Conservation (phyloP, 164 flowering plant species). For the Kingdonia uniflora region DNA sequence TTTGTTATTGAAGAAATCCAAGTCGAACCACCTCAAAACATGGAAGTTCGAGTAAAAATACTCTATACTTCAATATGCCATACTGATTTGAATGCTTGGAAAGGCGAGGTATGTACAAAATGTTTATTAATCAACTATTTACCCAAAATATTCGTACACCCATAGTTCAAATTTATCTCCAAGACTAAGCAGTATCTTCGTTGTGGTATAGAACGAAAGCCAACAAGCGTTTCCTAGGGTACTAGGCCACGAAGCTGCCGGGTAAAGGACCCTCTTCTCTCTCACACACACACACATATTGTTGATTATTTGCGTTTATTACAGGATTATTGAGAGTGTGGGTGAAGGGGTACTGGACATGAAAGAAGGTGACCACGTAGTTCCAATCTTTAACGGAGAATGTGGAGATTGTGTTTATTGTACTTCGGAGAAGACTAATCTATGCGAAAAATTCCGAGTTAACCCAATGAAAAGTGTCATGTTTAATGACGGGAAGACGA, state of each 20-base stretch:
- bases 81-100: constrained; percentile 61
- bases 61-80: constrained; percentile 67
- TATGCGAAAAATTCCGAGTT: constrained; percentile 39
- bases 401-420: constrained; percentile 45
- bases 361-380: constrained; percentile 46
- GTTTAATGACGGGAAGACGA: constrained; percentile 43
- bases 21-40: constrained; percentile 54
- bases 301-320: not conserved
- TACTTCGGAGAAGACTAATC: constrained; percentile 34
- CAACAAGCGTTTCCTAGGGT: constrained; percentile 57
- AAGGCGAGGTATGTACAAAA: constrained; percentile 79
- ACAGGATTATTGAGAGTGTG: constrained; percentile 55
- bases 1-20: constrained; percentile 42
- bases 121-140: too few species aligned
- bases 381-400: constrained; percentile 62
- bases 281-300: not conserved
- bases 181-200: not conserved
- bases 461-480: constrained; percentile 39
- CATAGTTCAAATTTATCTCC: not conserved
- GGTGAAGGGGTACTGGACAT: constrained; percentile 54
- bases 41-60: constrained; percentile 59
- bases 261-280: constrained; percentile 23
- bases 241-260: constrained; percentile 75
- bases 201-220: constrained; percentile 29
- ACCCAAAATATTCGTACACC: not conserved